phyloP scores from a whole-genome alignment of 73 alveolate species.

The Paramecium primaurelia region DNA sequence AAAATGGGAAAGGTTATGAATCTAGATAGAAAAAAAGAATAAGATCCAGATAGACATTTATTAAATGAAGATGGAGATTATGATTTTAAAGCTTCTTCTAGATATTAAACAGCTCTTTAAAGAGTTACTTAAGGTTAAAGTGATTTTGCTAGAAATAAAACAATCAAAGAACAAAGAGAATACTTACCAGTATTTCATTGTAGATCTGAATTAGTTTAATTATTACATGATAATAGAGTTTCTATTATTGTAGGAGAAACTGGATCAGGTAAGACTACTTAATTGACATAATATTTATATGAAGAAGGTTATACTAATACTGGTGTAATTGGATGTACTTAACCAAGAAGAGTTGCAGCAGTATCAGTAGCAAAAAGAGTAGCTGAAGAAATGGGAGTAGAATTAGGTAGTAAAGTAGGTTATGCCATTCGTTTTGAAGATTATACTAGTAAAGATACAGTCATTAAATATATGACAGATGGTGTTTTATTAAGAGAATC shows the following conservation, averaged over 20 bases:
- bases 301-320: constrained; percentile 95
- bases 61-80: constrained; percentile 79
- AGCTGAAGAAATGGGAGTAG: constrained; percentile 95
- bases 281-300: constrained; percentile 95
- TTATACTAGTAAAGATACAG: constrained; percentile 91
- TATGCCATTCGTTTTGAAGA: constrained; percentile 98
- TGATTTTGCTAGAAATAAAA: constrained; percentile 90
- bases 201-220: constrained; percentile 82
- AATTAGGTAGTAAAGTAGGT: constrained; percentile 99
- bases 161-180: constrained; percentile 91
- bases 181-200: constrained; percentile 91
- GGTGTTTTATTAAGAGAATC: constrained; percentile 98
- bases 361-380: constrained; percentile 99
- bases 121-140: constrained; percentile 87
- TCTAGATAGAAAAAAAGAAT: constrained; percentile 70
- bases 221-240: constrained; percentile 84
- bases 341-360: constrained; percentile 99
- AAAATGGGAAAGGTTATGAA: constrained; percentile 75
- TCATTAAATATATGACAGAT: constrained; percentile 99
- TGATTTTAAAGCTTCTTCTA: constrained; percentile 81
- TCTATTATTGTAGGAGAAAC: constrained; percentile 96
- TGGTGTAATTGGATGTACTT: constrained; percentile 98
- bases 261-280: constrained; percentile 98
- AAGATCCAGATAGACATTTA: constrained; percentile 70
- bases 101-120: constrained; percentile 87